These are phyloP conservation scores for Trichoderma reesei DNA, from an alignment of 495 filamentous ascomycete species.

Conservation along the genomic window DNA sequence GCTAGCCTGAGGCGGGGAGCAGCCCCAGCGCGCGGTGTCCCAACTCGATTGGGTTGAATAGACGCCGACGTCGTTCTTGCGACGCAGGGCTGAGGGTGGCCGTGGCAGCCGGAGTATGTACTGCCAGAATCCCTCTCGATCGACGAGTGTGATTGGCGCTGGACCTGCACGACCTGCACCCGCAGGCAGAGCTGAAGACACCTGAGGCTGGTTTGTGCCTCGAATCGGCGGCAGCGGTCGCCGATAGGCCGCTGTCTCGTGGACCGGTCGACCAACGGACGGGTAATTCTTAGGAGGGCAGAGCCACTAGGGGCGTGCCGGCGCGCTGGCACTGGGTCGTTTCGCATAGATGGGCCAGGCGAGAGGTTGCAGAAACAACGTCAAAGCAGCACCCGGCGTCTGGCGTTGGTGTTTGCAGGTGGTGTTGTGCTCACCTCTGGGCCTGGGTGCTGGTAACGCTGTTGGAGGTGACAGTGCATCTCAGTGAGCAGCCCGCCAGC, in stretches of 20 bases:
- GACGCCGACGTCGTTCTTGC: not conserved
- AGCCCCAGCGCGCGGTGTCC: not conserved
- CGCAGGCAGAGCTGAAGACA: not conserved
- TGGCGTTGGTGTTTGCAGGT: no score
- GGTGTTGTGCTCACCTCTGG: no score
- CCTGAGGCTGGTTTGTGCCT: not conserved
- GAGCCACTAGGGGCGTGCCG: not conserved
- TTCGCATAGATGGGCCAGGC: not conserved
- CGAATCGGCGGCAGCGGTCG: not conserved
- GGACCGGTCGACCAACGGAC: not conserved
- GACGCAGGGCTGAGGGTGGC: slow-evolving; percentile 8
- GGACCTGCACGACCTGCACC: not conserved
- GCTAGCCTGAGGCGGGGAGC: not conserved
- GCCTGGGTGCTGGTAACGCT: no score
- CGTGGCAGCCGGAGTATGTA: not conserved
- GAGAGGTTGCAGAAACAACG: no score
- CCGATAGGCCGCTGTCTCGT: not conserved
- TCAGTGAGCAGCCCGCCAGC: not conserved
- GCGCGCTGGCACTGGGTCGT: not conserved
- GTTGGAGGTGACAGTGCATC: not conserved
- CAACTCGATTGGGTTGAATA: slow-evolving; percentile 9
- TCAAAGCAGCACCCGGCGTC: no score
- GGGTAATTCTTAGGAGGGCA: slow-evolving; percentile 1
- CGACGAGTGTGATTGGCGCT: not conserved
- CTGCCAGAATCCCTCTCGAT: slow-evolving; percentile 5